phyloP scores from a whole-genome alignment of 2,329 filamentous ascomycete genomes.

The Cadophora gregata region DNA sequence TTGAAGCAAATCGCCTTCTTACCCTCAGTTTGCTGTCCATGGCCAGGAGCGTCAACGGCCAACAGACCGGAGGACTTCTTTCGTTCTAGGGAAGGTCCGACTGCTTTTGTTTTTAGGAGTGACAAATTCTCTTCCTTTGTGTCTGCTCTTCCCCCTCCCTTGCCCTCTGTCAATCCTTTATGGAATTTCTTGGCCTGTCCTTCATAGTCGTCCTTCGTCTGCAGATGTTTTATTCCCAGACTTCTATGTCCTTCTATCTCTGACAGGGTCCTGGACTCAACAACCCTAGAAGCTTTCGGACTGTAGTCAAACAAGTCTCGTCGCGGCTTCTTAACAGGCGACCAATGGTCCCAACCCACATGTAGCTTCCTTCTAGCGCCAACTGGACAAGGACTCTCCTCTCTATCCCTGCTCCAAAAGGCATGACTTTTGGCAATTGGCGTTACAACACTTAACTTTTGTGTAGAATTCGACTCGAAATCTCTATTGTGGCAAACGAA shows the following conservation, averaged over 20 bases:
- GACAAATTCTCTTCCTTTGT: neutral
- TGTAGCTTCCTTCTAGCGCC: neutral
- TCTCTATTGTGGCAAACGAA: neutral
- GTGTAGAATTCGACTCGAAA: neutral
- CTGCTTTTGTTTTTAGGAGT: neutral
- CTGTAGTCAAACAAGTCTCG: neutral
- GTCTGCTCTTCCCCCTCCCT: neutral
- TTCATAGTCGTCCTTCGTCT: neutral
- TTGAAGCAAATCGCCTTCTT: constrained; percentile 24
- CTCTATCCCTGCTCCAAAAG: neutral
- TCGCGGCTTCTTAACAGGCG: neutral
- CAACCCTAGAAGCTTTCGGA: neutral
- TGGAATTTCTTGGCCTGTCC: neutral
- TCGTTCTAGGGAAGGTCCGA: neutral
- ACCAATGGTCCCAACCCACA: neutral
- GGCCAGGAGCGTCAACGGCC: neutral
- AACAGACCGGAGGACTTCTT: neutral
- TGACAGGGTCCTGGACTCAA: neutral
- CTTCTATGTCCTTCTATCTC: neutral
- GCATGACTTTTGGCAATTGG: neutral
- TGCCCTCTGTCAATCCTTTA: neutral
- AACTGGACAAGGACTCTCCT: neutral
- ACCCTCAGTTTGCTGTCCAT: neutral
- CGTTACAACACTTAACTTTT: neutral
- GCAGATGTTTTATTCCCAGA: neutral